Percentiles rank a stretch among this genome's conserved stretches.
Evolutionary conservation across 441 rosid species (phyloP).

Genomic region (Erodium trifolium): DNA sequence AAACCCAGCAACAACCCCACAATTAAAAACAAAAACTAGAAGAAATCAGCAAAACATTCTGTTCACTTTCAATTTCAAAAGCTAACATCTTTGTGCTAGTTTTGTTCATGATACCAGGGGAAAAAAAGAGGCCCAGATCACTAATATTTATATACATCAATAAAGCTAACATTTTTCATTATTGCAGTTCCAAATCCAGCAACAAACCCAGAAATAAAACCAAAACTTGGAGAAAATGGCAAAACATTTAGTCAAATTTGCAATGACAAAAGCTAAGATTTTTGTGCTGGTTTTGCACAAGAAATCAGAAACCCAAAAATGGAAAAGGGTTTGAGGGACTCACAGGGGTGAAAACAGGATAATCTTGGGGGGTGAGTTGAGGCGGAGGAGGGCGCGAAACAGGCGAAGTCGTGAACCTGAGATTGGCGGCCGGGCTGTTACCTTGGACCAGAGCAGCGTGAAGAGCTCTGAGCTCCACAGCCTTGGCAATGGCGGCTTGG

Average conservation of each 20-base stretch:
- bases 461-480: conserved; percentile 68
- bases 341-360: conserved; percentile 92
- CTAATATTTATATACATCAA: neutral
- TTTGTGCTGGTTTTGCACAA: no score
- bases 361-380: conserved; percentile 73
- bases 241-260: neutral
- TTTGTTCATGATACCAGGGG: no score
- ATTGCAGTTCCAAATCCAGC: neutral
- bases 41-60: neutral
- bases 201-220: neutral
- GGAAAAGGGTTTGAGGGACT: conserved; percentile 20
- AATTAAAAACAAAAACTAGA: neutral
- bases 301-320: no score
- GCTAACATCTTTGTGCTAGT: neutral
- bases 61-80: conserved; percentile 5
- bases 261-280: neutral
- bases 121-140: conserved; percentile 3
- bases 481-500: conserved; percentile 78
- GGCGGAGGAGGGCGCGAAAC: conserved; percentile 41
- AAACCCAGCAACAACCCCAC: neutral
- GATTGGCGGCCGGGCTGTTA: conserved; percentile 44
- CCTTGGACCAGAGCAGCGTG: conserved; percentile 72
- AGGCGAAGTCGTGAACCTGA: conserved; percentile 46
- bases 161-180: neutral
- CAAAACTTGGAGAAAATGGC: neutral